Percentiles rank a stretch among this genome's conserved stretches.
Evolutionary conservation across 306 rosid genomes (phyloP).

Genomic region (Trichosanthes cucumerina): DNA sequence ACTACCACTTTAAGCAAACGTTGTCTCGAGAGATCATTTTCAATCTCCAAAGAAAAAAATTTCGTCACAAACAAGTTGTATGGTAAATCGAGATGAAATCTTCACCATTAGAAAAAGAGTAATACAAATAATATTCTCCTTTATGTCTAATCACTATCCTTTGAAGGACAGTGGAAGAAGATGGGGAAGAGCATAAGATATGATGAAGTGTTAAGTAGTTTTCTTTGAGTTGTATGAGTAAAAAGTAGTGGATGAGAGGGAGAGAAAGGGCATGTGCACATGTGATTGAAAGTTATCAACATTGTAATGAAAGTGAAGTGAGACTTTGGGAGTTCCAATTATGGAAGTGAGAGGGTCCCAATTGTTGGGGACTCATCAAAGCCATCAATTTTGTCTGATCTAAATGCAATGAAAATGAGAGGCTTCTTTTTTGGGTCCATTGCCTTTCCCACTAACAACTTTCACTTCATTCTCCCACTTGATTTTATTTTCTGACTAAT

Average conservation of each 20-base stretch:
- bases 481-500: not conserved
- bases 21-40: not conserved
- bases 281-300: not conserved
- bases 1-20: not conserved
- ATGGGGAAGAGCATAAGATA: not conserved
- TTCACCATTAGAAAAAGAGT: not conserved
- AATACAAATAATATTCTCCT: not conserved
- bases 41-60: not conserved
- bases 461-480: not conserved
- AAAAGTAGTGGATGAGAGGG: not conserved
- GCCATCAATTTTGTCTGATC: not conserved
- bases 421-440: not conserved
- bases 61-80: not conserved
- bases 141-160: not conserved
- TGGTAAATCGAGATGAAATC: not conserved
- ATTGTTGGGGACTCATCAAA: not conserved
- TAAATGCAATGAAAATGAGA: not conserved
- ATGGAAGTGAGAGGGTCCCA: conserved; percentile 4
- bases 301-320: not conserved
- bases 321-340: not conserved
- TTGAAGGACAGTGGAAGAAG: not conserved
- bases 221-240: not conserved
- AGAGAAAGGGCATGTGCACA: not conserved
- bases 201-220: not conserved
- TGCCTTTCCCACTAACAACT: not conserved